Evolutionary conservation across 192 early-diverging fungal genomes (phyloP), one percentile per base, ranked within the genome.

Genomic region (Dispira parvispora): DNA sequence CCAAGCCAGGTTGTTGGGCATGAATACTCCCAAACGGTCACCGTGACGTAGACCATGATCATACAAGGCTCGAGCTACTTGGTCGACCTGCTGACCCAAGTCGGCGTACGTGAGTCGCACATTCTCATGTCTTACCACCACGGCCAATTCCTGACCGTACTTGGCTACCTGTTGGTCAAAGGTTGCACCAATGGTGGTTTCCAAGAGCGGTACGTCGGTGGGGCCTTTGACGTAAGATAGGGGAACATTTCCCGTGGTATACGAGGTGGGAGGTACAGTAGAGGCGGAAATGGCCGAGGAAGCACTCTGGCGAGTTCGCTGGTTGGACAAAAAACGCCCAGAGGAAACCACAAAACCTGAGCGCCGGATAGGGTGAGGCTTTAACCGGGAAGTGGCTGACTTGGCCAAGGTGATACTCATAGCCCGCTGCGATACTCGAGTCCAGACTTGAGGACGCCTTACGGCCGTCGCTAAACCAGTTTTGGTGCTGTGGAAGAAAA

Each of bases 1-100:
- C 75, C 75, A 79, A 13, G 67, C 77, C 42, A 64, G 67, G 62
- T 72, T 73, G 64, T 79, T 79, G 27, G 75, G 75, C 71, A 73
- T 73, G 65, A 68, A 79, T 23, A 79, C 68, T 2, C 77, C 77
- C 56, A 79, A 49, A 10, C 77, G 67, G 62, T 79, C 77, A 9
- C 74, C 77, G 45, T 70, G 73, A 27, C 71, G 63, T n/a, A 78
- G 49, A 3, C 75, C 77, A 50, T 68, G 66, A 14, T 64, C 68
- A 28, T 68, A 68, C n/a, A 79, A 46, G 13, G 72, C 73, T 3
- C 69, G 65, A n/a, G 70, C 72, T 8, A 76, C 55, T 20, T 56
- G 61, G 53, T 71, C 67, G 18, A 73, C 69, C 52, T 76, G 55
- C 23, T 71, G 71, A 16, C 66, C 71, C 67, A 74, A 73, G 46